phyloP scores from a whole-genome alignment of 192 early-diverging fungal genomes.

The Mortierella claussenii region DNA sequence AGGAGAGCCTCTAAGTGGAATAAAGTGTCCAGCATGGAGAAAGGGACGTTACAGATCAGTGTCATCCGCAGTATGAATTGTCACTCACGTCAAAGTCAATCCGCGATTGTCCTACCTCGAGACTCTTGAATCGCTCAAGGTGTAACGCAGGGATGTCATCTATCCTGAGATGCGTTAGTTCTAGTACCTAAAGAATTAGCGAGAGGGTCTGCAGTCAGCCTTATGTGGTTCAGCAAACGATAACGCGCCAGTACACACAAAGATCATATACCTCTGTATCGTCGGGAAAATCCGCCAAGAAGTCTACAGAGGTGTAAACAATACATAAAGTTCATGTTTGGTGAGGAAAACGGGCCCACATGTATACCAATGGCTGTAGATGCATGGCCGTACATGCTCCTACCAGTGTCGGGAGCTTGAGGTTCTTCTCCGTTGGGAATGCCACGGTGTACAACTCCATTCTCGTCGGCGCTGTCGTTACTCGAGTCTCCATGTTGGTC shows the following conservation, averaged over 20 bases:
- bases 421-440: constrained; percentile 43
- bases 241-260: no score
- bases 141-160: constrained; percentile 61
- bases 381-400: no score
- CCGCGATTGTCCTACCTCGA: no score
- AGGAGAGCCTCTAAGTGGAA: constrained; percentile 70
- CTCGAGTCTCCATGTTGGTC: constrained; percentile 26
- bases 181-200: constrained; percentile 63
- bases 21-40: background rate
- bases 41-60: no score
- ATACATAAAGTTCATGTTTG: no score
- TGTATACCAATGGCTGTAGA: no score
- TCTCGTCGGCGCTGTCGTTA: constrained; percentile 39
- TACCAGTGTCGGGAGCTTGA: constrained; percentile 11
- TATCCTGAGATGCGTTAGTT: constrained; percentile 74
- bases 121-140: constrained; percentile 69
- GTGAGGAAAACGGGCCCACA: no score
- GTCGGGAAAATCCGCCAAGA: constrained; percentile 62
- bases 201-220: background rate
- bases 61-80: no score
- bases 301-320: constrained; percentile 45
- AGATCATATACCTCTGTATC: constrained; percentile 58
- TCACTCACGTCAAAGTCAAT: no score
- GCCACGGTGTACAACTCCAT: constrained; percentile 39
- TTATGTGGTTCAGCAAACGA: no score